phyloP scores from a whole-genome alignment of 2,329 filamentous ascomycete genomes.

The Aspergillus persii region DNA sequence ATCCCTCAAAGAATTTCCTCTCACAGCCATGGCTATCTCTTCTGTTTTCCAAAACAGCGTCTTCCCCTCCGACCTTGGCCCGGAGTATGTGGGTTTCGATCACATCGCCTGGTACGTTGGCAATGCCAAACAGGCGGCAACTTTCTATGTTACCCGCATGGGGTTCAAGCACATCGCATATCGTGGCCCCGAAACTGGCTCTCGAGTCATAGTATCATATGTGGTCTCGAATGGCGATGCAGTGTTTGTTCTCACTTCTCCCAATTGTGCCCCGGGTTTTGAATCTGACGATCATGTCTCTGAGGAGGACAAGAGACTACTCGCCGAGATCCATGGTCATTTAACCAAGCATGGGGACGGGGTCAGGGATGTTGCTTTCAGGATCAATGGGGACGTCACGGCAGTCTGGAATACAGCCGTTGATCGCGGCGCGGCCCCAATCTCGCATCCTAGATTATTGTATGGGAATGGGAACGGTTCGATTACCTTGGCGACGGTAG shows the following conservation, averaged over 20 bases:
- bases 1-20: too few relatives aligned
- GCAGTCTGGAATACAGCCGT: neutral
- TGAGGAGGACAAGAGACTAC: neutral
- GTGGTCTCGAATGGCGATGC: constrained; percentile 74
- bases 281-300: neutral
- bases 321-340: neutral
- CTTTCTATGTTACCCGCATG: constrained; percentile 79
- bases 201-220: constrained; percentile 73
- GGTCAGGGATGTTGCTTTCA: neutral
- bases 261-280: constrained; percentile 58
- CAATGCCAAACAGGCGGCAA: constrained; percentile 87
- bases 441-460: constrained; percentile 34
- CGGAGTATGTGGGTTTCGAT: constrained; percentile 63
- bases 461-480: constrained; percentile 54
- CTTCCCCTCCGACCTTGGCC: neutral
- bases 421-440: neutral
- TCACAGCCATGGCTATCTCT: neutral
- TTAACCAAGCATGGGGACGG: neutral
- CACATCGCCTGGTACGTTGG: constrained; percentile 91
- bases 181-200: constrained; percentile 80
- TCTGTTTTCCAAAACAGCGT: neutral
- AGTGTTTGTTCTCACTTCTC: constrained; percentile 80
- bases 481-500: constrained; percentile 70
- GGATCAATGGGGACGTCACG: neutral
- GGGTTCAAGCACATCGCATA: constrained; percentile 79